A percentile compares a stretch with the other conserved stretches of the same genome.
Evolutionary conservation across 2,329 filamentous ascomycete species (phyloP).

Genomic region (Macrophomina tecta): DNA sequence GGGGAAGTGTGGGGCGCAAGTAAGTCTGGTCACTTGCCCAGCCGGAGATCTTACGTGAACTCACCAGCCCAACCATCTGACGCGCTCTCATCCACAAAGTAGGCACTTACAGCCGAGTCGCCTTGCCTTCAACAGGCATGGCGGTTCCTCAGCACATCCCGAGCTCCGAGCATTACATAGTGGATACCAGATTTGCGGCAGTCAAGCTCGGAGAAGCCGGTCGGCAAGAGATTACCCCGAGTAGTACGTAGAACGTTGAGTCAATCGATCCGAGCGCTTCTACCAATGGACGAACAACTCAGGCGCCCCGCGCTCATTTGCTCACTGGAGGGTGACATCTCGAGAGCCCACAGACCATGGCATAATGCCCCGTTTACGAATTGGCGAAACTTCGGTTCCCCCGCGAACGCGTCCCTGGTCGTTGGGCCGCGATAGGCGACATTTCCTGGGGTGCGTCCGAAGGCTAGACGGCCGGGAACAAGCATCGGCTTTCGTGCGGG

Average conservation of each 20-base stretch:
- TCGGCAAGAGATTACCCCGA: conserved; percentile 2
- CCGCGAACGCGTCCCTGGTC: conserved; percentile 9
- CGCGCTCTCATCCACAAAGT: background rate
- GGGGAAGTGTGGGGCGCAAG: conserved; percentile 21
- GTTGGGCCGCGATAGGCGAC: conserved; percentile 17
- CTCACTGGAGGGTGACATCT: conserved; percentile 14
- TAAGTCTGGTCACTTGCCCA: conserved; percentile 2
- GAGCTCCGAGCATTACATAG: conserved; percentile 8
- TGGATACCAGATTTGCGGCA: background rate
- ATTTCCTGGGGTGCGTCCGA: conserved; percentile 13
- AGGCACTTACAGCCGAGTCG: background rate
- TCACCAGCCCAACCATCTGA: conserved; percentile 3
- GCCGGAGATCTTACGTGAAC: conserved; percentile 15
- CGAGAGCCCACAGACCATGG: conserved; percentile 12
- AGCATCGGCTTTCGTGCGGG: background rate
- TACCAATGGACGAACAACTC: conserved; percentile 10
- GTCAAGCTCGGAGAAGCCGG: background rate
- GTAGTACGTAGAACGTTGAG: background rate
- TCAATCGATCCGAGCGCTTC: conserved; percentile 12
- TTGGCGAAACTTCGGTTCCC: conserved; percentile 19
- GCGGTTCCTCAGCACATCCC: background rate
- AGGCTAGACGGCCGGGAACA: background rate
- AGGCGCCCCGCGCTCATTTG: conserved; percentile 14
- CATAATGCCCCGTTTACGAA: background rate
- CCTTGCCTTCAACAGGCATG: conserved; percentile 9